A percentile compares a stretch with the other conserved stretches of the same genome.
Conservation (phyloP, 306 rosid species). For the Trichosanthes cucumerina region DNA sequence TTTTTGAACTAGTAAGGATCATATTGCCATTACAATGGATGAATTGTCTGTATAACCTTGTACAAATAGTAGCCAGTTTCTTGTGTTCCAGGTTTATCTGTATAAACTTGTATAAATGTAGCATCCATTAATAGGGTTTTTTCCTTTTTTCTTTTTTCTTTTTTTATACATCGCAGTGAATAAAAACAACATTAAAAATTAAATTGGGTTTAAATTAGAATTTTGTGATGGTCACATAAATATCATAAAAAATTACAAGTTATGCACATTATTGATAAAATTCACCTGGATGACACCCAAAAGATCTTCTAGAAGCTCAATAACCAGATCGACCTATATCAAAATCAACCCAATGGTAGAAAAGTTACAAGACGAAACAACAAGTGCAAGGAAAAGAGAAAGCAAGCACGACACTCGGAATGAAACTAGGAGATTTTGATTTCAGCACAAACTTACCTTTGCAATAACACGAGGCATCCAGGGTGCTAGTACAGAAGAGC, state of each 20-base stretch:
- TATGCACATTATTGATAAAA: slow-evolving; percentile 1
- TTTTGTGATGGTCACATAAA: background rate
- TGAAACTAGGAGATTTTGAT: background rate
- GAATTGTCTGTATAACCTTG: background rate
- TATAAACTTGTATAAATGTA: background rate
- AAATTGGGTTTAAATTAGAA: background rate
- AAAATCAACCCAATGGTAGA: slow-evolving; percentile 19
- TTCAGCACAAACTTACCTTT: slow-evolving; percentile 38
- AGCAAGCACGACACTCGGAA: slow-evolving; percentile 6
- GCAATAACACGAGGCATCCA: slow-evolving; percentile 84
- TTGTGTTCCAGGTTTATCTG: background rate
- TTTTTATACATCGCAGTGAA: background rate
- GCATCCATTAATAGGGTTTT: background rate
- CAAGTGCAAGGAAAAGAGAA: slow-evolving; percentile 1
- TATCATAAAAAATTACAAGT: background rate
- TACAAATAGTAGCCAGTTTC: background rate
- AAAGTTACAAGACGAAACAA: slow-evolving; percentile 12
- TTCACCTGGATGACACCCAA: slow-evolving; percentile 76
- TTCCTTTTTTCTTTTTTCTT: background rate
- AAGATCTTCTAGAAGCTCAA: slow-evolving; percentile 92
- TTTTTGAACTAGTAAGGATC: background rate
- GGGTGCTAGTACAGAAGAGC: slow-evolving; percentile 70
- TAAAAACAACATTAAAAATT: background rate
- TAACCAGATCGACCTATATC: slow-evolving; percentile 69
- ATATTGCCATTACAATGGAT: background rate